Conservation (phyloP, 2,329 filamentous ascomycete genomes). For the Curvularia lunata region DNA sequence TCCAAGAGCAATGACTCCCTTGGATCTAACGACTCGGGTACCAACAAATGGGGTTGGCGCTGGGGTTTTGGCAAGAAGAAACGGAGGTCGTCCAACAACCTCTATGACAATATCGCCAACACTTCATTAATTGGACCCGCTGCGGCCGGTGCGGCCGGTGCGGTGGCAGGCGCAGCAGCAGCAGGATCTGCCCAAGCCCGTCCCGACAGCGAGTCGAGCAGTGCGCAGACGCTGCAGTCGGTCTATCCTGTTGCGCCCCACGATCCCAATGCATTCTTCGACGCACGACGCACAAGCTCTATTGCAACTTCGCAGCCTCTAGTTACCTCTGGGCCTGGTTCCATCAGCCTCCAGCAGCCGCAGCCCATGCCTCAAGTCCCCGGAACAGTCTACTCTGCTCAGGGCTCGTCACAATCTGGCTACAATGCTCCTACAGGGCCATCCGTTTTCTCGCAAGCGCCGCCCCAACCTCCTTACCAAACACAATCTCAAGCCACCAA, state of each 20-base stretch:
- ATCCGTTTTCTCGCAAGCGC: constrained; percentile 47
- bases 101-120: constrained; percentile 43
- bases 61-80: constrained; percentile 62
- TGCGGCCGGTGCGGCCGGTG: constrained; percentile 48
- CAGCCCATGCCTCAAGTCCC: constrained; percentile 78
- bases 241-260: constrained; percentile 71
- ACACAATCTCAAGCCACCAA: constrained; percentile 30
- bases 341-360: constrained; percentile 81
- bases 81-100: constrained; percentile 44
- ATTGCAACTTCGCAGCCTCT: constrained; percentile 50
- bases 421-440: constrained; percentile 52
- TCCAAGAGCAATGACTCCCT: constrained; percentile 60
- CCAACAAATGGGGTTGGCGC: constrained; percentile 65
- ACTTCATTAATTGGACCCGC: constrained; percentile 48
- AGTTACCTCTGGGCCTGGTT: constrained; percentile 47
- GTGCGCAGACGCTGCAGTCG: constrained; percentile 62
- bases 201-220: constrained; percentile 57
- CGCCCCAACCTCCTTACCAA: constrained; percentile 29
- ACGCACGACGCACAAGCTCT: constrained; percentile 61
- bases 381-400: constrained; percentile 66
- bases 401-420: constrained; percentile 48
- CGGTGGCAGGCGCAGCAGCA: constrained; percentile 48
- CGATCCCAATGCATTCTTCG: constrained; percentile 66
- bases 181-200: constrained; percentile 56
- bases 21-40: constrained; percentile 60